These are phyloP conservation scores for Suhomyces faveliae DNA, from an alignment of 805 yeast genomes.

Conservation along the genomic window DNA sequence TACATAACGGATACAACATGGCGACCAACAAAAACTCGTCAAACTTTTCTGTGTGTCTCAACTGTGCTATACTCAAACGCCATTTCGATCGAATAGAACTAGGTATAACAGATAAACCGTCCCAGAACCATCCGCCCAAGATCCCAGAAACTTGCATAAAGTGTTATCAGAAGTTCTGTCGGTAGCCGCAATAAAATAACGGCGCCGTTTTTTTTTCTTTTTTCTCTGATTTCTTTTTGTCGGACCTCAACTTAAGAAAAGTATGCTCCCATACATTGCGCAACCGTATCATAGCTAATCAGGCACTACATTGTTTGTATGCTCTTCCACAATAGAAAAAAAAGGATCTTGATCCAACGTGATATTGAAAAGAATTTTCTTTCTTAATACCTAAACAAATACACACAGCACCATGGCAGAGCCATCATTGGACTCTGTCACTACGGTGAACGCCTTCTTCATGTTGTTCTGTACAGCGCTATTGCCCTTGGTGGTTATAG, in stretches of 20 bases:
- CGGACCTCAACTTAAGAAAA: background rate
- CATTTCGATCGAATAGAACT: slow-evolving; percentile 34
- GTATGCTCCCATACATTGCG: background rate
- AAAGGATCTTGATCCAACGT: background rate
- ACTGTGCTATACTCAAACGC: slow-evolving; percentile 57
- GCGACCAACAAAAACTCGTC: slow-evolving; percentile 46
- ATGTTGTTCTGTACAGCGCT: slow-evolving; percentile 36
- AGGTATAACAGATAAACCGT: background rate
- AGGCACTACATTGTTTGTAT: background rate
- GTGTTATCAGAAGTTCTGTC: slow-evolving; percentile 21
- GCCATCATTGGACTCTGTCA: slow-evolving; percentile 5
- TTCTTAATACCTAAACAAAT: background rate
- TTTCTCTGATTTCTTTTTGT: background rate
- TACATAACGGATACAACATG: slow-evolving; percentile 51
- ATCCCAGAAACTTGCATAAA: slow-evolving; percentile 16
- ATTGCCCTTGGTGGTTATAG: slow-evolving; percentile 32
- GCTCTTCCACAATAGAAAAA: background rate
- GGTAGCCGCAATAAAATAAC: slow-evolving; percentile 7
- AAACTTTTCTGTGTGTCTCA: slow-evolving; percentile 48
- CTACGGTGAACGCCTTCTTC: slow-evolving; percentile 27
- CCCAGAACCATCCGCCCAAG: slow-evolving; percentile 1
- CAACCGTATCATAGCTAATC: background rate
- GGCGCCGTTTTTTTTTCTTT: background rate
- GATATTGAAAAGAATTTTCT: background rate
- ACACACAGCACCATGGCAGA: background rate